phyloP scores from a whole-genome alignment of 2,329 filamentous ascomycete species.

The Colletotrichum sp. region DNA sequence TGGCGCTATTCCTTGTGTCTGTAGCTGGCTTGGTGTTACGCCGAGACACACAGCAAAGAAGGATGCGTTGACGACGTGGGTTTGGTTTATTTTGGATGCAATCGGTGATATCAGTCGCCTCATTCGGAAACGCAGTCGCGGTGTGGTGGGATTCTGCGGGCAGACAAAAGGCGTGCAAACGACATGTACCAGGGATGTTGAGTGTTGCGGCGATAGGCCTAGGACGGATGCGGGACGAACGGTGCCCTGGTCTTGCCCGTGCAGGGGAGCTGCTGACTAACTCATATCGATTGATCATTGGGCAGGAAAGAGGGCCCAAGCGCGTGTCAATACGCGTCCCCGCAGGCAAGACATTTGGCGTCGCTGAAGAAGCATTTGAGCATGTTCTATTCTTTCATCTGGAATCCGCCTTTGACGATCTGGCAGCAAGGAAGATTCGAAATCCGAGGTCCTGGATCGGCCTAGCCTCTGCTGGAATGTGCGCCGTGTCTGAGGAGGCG shows the following conservation, averaged over 20 bases:
- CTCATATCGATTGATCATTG: background rate
- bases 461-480: background rate
- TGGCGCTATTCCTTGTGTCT: background rate
- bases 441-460: background rate
- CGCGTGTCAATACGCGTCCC: background rate
- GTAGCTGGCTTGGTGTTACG: background rate
- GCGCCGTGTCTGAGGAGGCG: background rate
- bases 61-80: background rate
- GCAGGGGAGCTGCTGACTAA: background rate
- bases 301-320: background rate
- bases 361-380: background rate
- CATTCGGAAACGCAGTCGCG: background rate
- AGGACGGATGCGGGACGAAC: slow-evolving; percentile 1
- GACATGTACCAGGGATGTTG: background rate
- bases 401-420: background rate
- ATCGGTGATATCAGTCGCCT: background rate
- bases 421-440: background rate
- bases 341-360: background rate
- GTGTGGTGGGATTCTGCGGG: background rate
- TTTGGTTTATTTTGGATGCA: background rate
- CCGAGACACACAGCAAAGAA: background rate
- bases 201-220: background rate
- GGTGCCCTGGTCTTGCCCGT: background rate
- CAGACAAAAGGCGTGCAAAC: background rate
- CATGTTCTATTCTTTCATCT: background rate